phyloP scores from a whole-genome alignment of 306 rosid species.

The Heteromeles arbutifolia region DNA sequence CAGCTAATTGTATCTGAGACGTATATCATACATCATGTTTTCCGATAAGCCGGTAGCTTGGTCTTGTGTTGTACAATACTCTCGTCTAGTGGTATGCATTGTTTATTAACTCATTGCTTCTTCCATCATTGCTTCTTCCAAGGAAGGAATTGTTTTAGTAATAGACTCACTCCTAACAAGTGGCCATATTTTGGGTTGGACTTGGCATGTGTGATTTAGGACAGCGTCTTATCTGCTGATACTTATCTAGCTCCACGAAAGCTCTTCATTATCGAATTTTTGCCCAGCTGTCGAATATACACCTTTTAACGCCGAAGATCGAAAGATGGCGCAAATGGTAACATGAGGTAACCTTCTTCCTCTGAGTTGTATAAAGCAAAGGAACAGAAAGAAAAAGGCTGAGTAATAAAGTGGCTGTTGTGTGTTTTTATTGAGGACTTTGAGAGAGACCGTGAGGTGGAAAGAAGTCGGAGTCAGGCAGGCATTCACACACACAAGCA shows the following conservation, averaged over 20 bases:
- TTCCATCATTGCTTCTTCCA: background rate
- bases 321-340: background rate
- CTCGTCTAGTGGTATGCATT: background rate
- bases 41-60: background rate
- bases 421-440: background rate
- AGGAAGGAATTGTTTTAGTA: too few species aligned
- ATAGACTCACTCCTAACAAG: too few species aligned
- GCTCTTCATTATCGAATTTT: background rate
- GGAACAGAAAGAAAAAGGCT: slow-evolving; percentile 1
- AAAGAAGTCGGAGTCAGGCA: slow-evolving; percentile 5
- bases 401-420: background rate
- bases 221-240: too few species aligned
- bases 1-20: background rate
- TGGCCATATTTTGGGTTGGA: too few species aligned
- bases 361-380: background rate
- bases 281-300: background rate
- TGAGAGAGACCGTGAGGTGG: slow-evolving; percentile 1
- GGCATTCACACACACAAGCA: background rate
- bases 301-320: background rate
- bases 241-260: too few species aligned
- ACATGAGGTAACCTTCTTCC: background rate
- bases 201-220: too few species aligned
- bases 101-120: background rate
- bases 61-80: background rate
- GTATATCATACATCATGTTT: background rate